Base-by-base conservation (phyloP, 2,329 filamentous ascomycete genomes). In the Talaromyces sp. region DNA sequence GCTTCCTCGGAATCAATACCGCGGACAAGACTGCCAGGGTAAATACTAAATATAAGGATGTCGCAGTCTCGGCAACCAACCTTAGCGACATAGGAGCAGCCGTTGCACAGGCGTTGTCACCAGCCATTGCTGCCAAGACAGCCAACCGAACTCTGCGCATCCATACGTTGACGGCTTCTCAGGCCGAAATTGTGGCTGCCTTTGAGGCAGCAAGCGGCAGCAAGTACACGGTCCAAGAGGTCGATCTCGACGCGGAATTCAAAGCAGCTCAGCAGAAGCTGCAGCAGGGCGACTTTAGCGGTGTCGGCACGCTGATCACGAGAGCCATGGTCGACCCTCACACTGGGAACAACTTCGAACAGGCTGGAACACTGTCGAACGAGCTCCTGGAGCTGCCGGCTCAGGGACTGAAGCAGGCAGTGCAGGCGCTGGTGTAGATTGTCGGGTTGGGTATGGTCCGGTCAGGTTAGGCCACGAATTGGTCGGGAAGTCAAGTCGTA, bases 1-100 rank as follows among this genome's bases (percentile, higher is more conserved):
- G 59, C 14, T 73, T 76, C 53, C 72, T 76, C 63, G 70, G 74
- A 60, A 66, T 67, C 51, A 71, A 71, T 51, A 62, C 72, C 54
- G 62, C 64, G 51, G 60, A 71, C 41, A 66, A 71, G 55, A 67
- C 69, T 27, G 66, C 69, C 17, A 68, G 64, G 19, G 69, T 65
- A n/a, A 65, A 59, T 51, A 58, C 67, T 54, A 64, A 61, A 27
- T 60, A 64, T 24, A 64, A 63, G 24, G 59, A 68, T 35, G 53
- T 62, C 17, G 38, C n/a, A 21, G 66, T 66, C 56, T 64, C 67
- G 29, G 62, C 61, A 10, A 64, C 67, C 13, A 68, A 63, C 27
- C 35, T 68, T 1, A 49, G 29, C 13, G 55, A 62, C 52, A 60
- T 68, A 32, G 63, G 63, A 9, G 51, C 55, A 24, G 64, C 67